phyloP scores from a whole-genome alignment of 2,329 filamentous ascomycete species.

The Cladophialophora yegresii region DNA sequence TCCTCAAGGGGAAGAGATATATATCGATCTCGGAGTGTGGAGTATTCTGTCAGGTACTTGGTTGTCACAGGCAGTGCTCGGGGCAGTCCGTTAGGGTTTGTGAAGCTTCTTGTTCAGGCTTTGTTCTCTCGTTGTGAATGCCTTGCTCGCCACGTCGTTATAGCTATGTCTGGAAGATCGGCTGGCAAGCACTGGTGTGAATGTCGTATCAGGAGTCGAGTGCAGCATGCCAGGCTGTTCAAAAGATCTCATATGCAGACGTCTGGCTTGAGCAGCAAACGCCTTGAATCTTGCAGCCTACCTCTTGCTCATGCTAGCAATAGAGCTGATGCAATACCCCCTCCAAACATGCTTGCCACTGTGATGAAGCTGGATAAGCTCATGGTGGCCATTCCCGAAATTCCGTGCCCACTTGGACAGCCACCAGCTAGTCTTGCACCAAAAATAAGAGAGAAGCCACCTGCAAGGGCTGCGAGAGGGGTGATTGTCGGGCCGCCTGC shows the following conservation, averaged over 20 bases:
- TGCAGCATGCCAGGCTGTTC: too few species aligned
- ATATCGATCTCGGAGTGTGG: background rate
- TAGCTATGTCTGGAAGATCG: background rate
- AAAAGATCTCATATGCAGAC: background rate
- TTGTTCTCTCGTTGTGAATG: background rate
- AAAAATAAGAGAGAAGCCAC: constrained; percentile 61
- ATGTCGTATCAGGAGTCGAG: background rate
- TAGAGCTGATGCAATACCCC: constrained; percentile 47
- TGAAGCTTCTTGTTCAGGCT: background rate
- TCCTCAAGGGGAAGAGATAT: background rate
- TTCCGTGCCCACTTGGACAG: constrained; percentile 69
- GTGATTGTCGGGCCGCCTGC: constrained; percentile 8
- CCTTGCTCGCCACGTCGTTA: background rate
- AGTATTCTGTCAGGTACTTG: background rate
- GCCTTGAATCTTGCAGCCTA: background rate
- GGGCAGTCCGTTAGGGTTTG: background rate
- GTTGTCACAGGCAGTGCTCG: background rate
- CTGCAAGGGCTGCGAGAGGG: constrained; percentile 50
- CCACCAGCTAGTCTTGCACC: constrained; percentile 66
- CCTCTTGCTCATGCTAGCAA: constrained; percentile 10
- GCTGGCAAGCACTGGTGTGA: background rate
- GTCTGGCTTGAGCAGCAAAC: background rate
- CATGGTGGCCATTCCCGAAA: constrained; percentile 66
- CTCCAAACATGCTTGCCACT: constrained; percentile 60
- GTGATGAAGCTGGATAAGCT: constrained; percentile 64